Percentiles rank a stretch among this genome's conserved stretches.
These are phyloP conservation scores for Debaryomyces maramus DNA, from an alignment of 805 yeast genomes.

Conservation along the genomic window DNA sequence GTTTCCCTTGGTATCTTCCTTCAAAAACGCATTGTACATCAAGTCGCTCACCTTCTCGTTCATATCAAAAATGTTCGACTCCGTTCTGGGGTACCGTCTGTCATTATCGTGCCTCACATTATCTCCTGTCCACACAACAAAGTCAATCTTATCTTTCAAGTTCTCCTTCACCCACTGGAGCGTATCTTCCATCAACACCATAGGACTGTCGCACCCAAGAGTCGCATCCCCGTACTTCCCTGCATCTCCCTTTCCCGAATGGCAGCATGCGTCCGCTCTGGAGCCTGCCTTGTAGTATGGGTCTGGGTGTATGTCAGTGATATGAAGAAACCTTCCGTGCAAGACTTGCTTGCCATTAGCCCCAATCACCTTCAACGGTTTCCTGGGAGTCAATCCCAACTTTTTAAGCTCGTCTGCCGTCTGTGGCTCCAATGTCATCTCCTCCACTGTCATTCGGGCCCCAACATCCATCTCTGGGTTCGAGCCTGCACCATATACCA, in stretches of 20 bases:
- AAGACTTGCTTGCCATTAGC: constrained; percentile 30
- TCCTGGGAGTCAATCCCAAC: constrained; percentile 37
- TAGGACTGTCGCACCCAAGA: constrained; percentile 77
- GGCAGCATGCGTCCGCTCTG: constrained; percentile 52
- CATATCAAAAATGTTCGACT: constrained; percentile 66
- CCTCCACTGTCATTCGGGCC: no score
- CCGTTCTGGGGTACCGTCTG: constrained; percentile 71
- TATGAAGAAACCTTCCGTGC: constrained; percentile 80
- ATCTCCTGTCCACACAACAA: constrained; percentile 90
- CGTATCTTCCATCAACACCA: constrained; percentile 59
- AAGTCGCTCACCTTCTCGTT: constrained; percentile 56
- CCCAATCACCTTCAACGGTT: constrained; percentile 24
- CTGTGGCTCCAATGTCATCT: constrained; percentile 11
- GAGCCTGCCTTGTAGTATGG: constrained; percentile 58
- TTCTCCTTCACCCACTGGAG: constrained; percentile 65
- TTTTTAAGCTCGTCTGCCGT: constrained; percentile 9
- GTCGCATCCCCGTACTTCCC: constrained; percentile 74
- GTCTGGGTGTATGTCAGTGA: constrained; percentile 88
- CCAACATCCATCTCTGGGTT: no score
- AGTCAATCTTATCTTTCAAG: constrained; percentile 74
- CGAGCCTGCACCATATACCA: no score
- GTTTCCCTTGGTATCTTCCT: constrained; percentile 45
- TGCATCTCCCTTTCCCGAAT: constrained; percentile 54
- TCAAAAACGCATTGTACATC: constrained; percentile 55
- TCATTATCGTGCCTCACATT: constrained; percentile 85